These are phyloP conservation scores for Kuraishia molischiana DNA, from an alignment of 805 yeast species.

Conservation along the genomic window DNA sequence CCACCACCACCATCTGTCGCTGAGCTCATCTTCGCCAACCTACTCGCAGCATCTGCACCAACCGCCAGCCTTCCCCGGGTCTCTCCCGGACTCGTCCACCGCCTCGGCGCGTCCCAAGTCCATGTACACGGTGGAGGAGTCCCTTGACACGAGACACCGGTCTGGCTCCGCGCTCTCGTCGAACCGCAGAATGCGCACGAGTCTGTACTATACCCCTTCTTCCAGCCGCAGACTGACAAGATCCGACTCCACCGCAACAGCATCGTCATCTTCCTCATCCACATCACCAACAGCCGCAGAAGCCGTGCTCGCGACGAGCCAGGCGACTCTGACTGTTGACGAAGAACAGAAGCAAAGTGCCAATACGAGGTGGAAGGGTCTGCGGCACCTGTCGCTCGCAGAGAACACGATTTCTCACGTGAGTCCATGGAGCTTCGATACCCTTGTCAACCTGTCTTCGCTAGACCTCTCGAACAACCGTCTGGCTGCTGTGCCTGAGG, in stretches of 20 bases:
- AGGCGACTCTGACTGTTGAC: neutral
- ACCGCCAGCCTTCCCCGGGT: slow-evolving; percentile 4
- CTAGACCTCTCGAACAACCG: slow-evolving; percentile 49
- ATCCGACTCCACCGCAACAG: slow-evolving; percentile 1
- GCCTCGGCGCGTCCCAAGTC: neutral
- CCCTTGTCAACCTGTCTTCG: slow-evolving; percentile 22
- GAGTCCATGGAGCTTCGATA: slow-evolving; percentile 18
- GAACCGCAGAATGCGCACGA: slow-evolving; percentile 5
- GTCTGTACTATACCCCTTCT: slow-evolving; percentile 1
- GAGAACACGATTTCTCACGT: slow-evolving; percentile 27
- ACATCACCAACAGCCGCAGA: slow-evolving; percentile 4
- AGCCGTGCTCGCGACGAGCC: neutral
- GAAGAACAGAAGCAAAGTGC: neutral
- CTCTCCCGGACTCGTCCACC: slow-evolving; percentile 8
- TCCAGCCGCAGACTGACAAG: neutral
- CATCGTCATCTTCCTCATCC: slow-evolving; percentile 6
- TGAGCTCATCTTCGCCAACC: slow-evolving; percentile 3
- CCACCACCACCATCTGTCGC: slow-evolving; percentile 2
- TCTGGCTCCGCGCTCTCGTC: slow-evolving; percentile 12
- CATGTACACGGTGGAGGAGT: neutral
- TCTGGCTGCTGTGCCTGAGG: slow-evolving; percentile 37
- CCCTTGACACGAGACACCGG: slow-evolving; percentile 12
- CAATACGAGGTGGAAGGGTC: slow-evolving; percentile 22
- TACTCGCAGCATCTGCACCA: slow-evolving; percentile 4
- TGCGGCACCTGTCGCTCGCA: slow-evolving; percentile 29